These are phyloP conservation scores for Thuja plicata DNA, from an alignment of 83 land plant genomes.

Conservation along the genomic window DNA sequence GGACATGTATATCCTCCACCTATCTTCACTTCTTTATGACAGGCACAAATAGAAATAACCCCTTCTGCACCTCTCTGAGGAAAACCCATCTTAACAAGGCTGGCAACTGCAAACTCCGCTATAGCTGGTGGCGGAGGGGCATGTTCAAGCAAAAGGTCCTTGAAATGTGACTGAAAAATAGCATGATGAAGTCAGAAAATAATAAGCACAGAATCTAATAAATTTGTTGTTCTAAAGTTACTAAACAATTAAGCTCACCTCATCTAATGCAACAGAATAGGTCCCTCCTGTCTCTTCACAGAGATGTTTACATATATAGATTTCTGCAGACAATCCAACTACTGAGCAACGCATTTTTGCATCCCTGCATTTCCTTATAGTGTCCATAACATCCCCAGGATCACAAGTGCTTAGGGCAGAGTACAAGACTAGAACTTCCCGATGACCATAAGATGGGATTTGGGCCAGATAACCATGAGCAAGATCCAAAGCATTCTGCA, in stretches of 20 bases:
- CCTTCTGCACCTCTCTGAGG: constrained; percentile 95
- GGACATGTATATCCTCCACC: constrained; percentile 98
- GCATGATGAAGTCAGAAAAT: background rate
- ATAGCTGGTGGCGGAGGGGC: constrained; percentile 97
- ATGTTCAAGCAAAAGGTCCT: constrained; percentile 89
- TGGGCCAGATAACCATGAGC: constrained; percentile 67
- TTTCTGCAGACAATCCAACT: constrained; percentile 92
- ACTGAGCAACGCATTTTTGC: constrained; percentile 97
- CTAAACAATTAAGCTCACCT: constrained; percentile 52
- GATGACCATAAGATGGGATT: constrained; percentile 93
- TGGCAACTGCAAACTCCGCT: constrained; percentile 89
- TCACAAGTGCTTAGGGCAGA: constrained; percentile 97
- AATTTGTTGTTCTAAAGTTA: background rate
- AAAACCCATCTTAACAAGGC: constrained; percentile 95
- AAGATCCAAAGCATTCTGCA: constrained; percentile 94
- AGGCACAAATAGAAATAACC: constrained; percentile 85
- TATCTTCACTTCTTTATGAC: constrained; percentile 90
- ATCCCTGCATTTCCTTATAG: constrained; percentile 78
- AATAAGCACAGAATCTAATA: background rate
- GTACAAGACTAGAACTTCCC: constrained; percentile 82
- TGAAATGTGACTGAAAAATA: constrained; percentile 74
- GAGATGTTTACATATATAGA: constrained; percentile 90
- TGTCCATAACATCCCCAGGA: constrained; percentile 96
- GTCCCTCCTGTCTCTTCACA: constrained; percentile 95
- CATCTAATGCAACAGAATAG: constrained; percentile 88